Evolutionary conservation across 202 grass and related monocot species (phyloP).

Genomic region (Zizania palustris): DNA sequence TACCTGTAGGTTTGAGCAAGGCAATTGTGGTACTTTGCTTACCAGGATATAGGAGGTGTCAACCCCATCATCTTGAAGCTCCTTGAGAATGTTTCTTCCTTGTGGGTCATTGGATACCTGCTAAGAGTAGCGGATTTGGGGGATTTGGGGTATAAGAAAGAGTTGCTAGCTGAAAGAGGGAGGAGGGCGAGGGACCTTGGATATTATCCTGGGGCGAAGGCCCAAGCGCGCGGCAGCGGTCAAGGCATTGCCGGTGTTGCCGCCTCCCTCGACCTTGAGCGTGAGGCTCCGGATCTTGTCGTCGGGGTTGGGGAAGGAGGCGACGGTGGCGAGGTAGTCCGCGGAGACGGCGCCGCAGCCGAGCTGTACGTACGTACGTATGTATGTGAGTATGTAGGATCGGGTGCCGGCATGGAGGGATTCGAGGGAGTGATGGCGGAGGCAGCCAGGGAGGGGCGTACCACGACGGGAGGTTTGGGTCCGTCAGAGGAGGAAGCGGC

Average conservation of each 20-base stretch:
- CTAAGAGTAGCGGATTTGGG: too few species aligned
- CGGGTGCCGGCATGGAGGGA: not conserved
- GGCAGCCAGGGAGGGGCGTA: not conserved
- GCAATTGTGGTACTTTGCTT: not conserved
- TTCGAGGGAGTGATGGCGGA: not conserved
- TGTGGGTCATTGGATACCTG: conserved; percentile 71
- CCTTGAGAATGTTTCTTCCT: conserved; percentile 63
- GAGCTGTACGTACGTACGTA: conserved; percentile 34
- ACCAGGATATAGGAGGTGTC: conserved; percentile 75
- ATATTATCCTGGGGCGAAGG: conserved; percentile 62
- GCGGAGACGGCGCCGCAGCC: conserved; percentile 72
- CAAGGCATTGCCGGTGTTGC: conserved; percentile 86
- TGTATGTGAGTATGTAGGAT: too few species aligned
- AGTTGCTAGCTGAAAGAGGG: too few species aligned
- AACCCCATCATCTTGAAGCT: conserved; percentile 73
- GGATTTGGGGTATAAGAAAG: too few species aligned
- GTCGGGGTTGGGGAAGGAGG: conserved; percentile 82
- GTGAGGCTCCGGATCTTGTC: conserved; percentile 89
- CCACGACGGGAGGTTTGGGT: conserved; percentile 23
- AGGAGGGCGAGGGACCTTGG: conserved; percentile 55
- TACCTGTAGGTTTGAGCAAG: not conserved
- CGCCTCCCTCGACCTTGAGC: conserved; percentile 85
- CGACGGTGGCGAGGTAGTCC: conserved; percentile 89
- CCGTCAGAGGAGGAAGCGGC: not conserved
- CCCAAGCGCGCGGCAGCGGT: conserved; percentile 77